phyloP scores from a whole-genome alignment of 2,329 filamentous ascomycete species.

The Venturia oleaginea region DNA sequence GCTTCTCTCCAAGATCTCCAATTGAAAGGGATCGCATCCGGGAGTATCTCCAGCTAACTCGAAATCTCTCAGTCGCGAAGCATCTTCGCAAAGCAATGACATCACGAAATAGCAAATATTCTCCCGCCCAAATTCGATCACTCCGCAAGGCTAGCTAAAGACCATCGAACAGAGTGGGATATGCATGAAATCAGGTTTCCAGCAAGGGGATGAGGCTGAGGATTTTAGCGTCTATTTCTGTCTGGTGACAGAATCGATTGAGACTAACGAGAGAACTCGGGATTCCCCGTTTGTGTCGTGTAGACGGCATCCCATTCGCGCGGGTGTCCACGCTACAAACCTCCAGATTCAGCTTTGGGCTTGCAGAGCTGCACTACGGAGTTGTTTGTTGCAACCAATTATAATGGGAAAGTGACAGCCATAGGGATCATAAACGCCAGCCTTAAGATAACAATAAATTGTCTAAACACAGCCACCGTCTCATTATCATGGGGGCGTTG shows the following conservation, averaged over 20 bases:
- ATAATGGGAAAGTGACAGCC: background rate
- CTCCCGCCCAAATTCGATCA: background rate
- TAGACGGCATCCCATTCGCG: background rate
- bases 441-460: background rate
- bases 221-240: background rate
- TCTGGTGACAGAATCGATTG: background rate
- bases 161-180: background rate
- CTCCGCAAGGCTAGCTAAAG: background rate
- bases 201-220: background rate
- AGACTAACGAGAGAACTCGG: background rate
- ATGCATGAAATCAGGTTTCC: background rate
- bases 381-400: background rate
- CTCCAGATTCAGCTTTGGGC: background rate
- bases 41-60: background rate
- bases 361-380: background rate
- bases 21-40: background rate
- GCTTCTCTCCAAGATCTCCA: background rate
- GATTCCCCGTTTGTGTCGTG: background rate
- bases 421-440: background rate
- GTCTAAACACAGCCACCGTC: background rate
- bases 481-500: background rate
- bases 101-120: background rate
- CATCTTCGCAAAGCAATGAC: background rate
- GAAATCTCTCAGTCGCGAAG: background rate
- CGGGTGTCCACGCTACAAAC: background rate